Base-by-base conservation (phyloP, 2,329 filamentous ascomycete genomes). In the Neopestalotiopsis sp. region DNA sequence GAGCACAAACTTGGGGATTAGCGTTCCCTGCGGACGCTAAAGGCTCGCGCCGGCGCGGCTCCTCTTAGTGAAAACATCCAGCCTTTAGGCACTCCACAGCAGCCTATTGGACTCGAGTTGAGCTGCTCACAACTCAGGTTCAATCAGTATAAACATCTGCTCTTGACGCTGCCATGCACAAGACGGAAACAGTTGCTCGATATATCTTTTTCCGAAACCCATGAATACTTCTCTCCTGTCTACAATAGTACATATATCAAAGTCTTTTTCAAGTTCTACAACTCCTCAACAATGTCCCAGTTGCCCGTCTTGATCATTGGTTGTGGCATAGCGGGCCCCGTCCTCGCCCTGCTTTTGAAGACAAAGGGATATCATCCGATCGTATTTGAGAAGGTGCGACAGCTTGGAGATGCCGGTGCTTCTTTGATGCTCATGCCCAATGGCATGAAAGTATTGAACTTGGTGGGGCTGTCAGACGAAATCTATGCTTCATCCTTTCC, bases 361-460 rank as follows among this genome's bases (percentile, higher is more conserved):
- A 62, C 70, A 4, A 76, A 76, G 64, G 74, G 74, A 24, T 76
- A 75, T 66, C 61, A 69, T 12, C 74, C 74, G 0, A 72, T 76
- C 30, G 71, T 76, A 28, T 76, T 76, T 68, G 75, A 76, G 56
- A 73, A 74, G 24, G 68, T 72, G 4, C 68, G 57, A 12, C 58
- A 71, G 30, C 69, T 73, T 14, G 74, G 71, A 14, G 75, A 73
- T 67, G 74, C 71, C 3, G 74, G 75, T 1, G 73, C 74, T 1
- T 75, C 74, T 4, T 52, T 76, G 30, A 74, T 76, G 74, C 67
- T 76, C 10, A 73, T 72, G 66, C 72, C 74, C 0, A 76, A 76
- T 59, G 75, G 74, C 63, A 73, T 62, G 12, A 76, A 76, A 63
- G 73, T 75, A 7, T 68, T 76, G 24, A 57, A 72, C 30, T 64